Evolutionary conservation across 2,329 filamentous ascomycete species (phyloP), one percentile per base, ranked within the genome.

Genomic region (Stagonosporopsis rhizophila): DNA sequence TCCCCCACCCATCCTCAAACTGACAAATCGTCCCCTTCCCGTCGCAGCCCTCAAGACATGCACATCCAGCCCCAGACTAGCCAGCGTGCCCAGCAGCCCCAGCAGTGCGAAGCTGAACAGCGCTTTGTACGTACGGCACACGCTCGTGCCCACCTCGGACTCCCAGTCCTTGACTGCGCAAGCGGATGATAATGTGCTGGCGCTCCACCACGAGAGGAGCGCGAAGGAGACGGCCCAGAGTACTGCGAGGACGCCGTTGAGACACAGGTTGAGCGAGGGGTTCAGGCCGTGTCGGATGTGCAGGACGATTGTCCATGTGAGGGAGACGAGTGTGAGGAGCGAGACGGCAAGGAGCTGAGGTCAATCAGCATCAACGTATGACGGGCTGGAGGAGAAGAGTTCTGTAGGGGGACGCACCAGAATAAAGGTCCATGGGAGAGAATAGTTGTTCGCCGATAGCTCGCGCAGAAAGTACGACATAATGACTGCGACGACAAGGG

Each of bases 81-180:
- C 71, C 50, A 83, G 68, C 30, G 82, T 81, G 2, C 80, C 75
- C 2, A 80, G 64, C 68, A 79, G 58, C 19, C 81, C 83, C 27
- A 82, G 59, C 25, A 84, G 64, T 4, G 79, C 77, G 68, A 87
- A 87, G 28, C 80, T 75, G 71, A 85, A 87, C n/a, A 87, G 73
- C 11, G 82, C 80, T 71, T 87, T 87, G 78, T 86, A 87, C 53
- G 80, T 75, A 49, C 81, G 73, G 67, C 85, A 87, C 42, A 87
- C 78, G 70, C 80, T 79, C 51, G 86, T 79, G 3, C 84, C 85
- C 2, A 79, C 78, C 1, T 80, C 77, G 30, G 80, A 80, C n/a
- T 79, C 78, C 85, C 85, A 87, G 67, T 80, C 79, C 19, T 72
- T 66, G 3, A 72, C 64, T 40, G 76, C 79, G 74, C 84, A 87